Evolutionary conservation across 208 protist genomes (phyloP).

Genomic region (Vickermania spadyakhi): DNA sequence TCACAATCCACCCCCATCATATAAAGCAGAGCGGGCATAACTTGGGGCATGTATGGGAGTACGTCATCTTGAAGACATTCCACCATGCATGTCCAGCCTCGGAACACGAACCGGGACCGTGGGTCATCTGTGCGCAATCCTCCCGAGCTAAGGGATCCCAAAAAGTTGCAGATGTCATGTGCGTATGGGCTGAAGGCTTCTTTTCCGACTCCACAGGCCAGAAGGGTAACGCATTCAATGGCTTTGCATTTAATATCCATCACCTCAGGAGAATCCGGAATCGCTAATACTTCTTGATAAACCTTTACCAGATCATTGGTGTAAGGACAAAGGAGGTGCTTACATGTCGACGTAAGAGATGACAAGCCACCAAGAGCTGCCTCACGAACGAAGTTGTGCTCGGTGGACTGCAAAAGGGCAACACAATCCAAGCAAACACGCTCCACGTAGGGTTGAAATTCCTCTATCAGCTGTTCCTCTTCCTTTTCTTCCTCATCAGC

Average conservation of each 20-base stretch:
- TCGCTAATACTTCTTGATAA: conserved; percentile 55
- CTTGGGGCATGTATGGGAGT: conserved; percentile 54
- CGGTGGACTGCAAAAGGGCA: conserved; percentile 28
- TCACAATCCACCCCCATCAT: conserved; percentile 75
- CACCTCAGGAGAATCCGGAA: conserved; percentile 53
- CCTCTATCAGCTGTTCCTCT: conserved; percentile 17
- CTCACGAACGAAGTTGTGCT: conserved; percentile 49
- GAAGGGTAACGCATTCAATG: conserved; percentile 78
- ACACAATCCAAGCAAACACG: conserved; percentile 52
- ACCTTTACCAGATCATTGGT: conserved; percentile 51
- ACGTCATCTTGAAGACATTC: conserved; percentile 71
- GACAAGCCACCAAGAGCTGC: conserved; percentile 60
- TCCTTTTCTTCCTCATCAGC: conserved; percentile 58
- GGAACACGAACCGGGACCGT: conserved; percentile 64
- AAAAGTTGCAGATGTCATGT: conserved; percentile 61
- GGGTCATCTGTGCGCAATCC: conserved; percentile 56
- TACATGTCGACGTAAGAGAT: conserved; percentile 54
- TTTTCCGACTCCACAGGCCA: conserved; percentile 69
- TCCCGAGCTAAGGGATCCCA: conserved; percentile 23
- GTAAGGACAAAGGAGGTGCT: conserved; percentile 44
- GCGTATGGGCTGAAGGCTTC: conserved; percentile 64
- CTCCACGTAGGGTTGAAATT: conserved; percentile 49
- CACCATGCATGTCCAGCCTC: conserved; percentile 86
- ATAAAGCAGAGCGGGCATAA: conserved; percentile 65
- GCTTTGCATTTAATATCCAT: conserved; percentile 74